Conservation (phyloP, 192 early-diverging fungal species). For the Mortierella hygrophila region DNA sequence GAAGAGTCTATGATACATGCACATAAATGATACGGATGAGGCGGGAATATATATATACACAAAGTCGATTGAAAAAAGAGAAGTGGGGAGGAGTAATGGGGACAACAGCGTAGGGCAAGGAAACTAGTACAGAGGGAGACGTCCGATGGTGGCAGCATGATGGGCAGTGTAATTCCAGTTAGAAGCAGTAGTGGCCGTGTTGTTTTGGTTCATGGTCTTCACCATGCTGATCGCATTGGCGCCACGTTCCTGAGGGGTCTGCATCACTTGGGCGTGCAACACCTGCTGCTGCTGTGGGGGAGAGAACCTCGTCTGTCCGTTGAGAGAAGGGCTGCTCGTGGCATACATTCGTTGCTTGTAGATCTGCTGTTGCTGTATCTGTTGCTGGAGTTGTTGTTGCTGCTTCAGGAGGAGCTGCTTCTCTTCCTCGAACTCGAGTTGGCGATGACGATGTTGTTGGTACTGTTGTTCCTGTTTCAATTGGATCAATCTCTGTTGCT, state of each 20-base stretch:
- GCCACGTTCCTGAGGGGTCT: not conserved
- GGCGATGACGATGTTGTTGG: not conserved
- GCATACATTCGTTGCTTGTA: slow-evolving; percentile 9
- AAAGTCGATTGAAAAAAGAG: not conserved
- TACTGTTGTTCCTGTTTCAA: slow-evolving; percentile 13
- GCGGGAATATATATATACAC: too few species aligned
- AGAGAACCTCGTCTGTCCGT: not conserved
- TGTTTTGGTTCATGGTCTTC: not conserved
- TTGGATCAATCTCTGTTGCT: not conserved
- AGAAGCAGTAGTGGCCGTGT: not conserved
- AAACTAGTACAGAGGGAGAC: not conserved
- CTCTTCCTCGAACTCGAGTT: not conserved
- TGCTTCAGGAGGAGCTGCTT: slow-evolving; percentile 11
- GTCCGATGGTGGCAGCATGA: not conserved
- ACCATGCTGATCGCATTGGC: not conserved
- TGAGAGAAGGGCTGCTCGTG: not conserved
- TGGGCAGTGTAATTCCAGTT: not conserved
- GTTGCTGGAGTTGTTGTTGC: not conserved
- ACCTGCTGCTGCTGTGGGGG: not conserved
- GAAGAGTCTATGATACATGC: too few species aligned
- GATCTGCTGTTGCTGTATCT: not conserved
- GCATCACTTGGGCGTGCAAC: not conserved
- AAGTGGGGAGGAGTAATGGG: not conserved
- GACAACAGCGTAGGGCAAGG: too few species aligned
- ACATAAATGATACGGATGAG: too few species aligned